Conservation (phyloP, 2,329 filamentous ascomycete species). For the Hypoxylon sp. region DNA sequence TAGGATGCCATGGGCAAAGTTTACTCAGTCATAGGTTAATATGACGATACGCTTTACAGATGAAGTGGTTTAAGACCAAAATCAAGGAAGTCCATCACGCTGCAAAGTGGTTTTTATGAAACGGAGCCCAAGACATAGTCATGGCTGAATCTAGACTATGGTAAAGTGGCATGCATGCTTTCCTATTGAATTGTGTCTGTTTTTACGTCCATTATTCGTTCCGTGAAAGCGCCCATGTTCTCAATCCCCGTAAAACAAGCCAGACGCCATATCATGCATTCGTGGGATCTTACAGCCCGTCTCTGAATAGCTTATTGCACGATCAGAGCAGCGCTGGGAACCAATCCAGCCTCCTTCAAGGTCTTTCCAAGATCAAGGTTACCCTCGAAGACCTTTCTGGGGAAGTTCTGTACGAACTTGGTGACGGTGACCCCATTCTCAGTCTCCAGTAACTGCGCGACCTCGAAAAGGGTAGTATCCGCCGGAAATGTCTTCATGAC, state of each 20-base stretch:
- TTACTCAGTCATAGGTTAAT: constrained; percentile 56
- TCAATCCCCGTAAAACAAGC: constrained; percentile 20
- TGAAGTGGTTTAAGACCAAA: constrained; percentile 34
- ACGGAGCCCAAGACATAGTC: constrained; percentile 1
- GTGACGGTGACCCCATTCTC: constrained; percentile 80
- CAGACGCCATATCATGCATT: constrained; percentile 47
- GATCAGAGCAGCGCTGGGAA: constrained; percentile 91
- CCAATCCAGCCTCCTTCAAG: constrained; percentile 89
- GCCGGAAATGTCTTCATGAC: constrained; percentile 90
- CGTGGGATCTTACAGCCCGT: constrained; percentile 15
- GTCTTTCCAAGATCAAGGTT: constrained; percentile 86
- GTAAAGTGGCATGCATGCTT: constrained; percentile 3
- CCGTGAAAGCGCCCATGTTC: constrained; percentile 10
- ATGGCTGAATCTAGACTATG: constrained; percentile 14
- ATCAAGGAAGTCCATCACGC: constrained; percentile 16
- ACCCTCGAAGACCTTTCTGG: constrained; percentile 82
- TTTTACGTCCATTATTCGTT: constrained; percentile 9
- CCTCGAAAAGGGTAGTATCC: constrained; percentile 93
- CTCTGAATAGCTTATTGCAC: constrained; percentile 66
- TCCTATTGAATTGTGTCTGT: constrained; percentile 8
- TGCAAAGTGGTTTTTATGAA: constrained; percentile 41
- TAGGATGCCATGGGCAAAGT: constrained; percentile 63
- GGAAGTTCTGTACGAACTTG: constrained; percentile 89
- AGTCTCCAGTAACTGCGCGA: constrained; percentile 80
- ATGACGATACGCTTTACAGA: constrained; percentile 54